Conservation (phyloP, 768 basidiomycete species). For the Phanerochaete carnosa region DNA sequence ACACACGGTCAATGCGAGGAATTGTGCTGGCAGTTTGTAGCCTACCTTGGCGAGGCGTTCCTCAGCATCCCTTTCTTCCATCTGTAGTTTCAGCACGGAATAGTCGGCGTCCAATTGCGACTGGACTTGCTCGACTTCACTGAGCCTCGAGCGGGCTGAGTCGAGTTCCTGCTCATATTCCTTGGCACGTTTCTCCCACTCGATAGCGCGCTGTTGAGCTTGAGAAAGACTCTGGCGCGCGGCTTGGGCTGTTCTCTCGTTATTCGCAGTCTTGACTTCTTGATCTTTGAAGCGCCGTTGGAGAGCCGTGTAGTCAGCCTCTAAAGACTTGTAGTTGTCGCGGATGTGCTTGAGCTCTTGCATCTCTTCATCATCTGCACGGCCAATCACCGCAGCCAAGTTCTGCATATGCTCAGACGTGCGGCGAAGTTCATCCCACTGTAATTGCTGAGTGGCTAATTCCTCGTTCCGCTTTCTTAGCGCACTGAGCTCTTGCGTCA, state of each 20-base stretch:
- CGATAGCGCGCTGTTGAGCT: conserved; percentile 73
- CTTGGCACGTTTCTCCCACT: conserved; percentile 79
- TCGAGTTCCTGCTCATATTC: conserved; percentile 67
- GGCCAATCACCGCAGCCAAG: conserved; percentile 57
- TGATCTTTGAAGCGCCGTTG: conserved; percentile 75
- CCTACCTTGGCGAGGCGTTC: conserved; percentile 64
- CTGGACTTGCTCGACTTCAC: conserved; percentile 63
- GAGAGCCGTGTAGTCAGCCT: conserved; percentile 61
- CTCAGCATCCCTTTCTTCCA: conserved; percentile 74
- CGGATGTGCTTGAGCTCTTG: conserved; percentile 63
- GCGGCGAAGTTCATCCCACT: conserved; percentile 75
- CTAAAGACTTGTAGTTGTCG: conserved; percentile 54
- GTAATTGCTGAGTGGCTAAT: conserved; percentile 58
- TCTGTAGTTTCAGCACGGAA: conserved; percentile 61
- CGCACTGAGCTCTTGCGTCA: conserved; percentile 43
- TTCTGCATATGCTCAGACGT: conserved; percentile 71
- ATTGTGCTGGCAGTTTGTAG: not conserved
- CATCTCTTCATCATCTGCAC: conserved; percentile 68
- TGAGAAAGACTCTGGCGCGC: conserved; percentile 64
- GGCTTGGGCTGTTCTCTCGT: conserved; percentile 54
- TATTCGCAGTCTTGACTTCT: conserved; percentile 57
- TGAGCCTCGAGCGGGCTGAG: conserved; percentile 53
- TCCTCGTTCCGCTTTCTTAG: conserved; percentile 62
- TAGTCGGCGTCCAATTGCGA: conserved; percentile 69
- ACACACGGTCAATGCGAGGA: not conserved